phyloP scores from a whole-genome alignment of 495 filamentous ascomycete genomes.

The Penicillium odoratum region DNA sequence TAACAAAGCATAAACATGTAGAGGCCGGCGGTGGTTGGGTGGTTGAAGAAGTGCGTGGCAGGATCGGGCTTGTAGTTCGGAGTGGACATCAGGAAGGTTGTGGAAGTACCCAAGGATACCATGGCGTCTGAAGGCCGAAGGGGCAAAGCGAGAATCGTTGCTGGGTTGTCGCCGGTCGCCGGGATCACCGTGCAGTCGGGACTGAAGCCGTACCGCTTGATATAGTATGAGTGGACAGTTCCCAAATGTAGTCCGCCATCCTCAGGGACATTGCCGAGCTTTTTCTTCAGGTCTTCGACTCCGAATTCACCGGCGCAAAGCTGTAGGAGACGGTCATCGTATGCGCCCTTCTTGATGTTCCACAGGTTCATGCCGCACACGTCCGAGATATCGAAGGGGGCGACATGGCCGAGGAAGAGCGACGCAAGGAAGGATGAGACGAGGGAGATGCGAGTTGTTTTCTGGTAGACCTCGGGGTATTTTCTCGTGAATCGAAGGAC shows the following conservation, averaged over 20 bases:
- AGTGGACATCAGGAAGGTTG: slow-evolving; percentile 96
- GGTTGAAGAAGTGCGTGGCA: slow-evolving; percentile 86
- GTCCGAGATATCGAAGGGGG: slow-evolving; percentile 91
- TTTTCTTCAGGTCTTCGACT: slow-evolving; percentile 65
- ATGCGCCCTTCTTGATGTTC: slow-evolving; percentile 75
- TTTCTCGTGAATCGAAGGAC: slow-evolving; percentile 83
- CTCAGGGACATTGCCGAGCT: slow-evolving; percentile 76
- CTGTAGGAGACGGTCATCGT: slow-evolving; percentile 70
- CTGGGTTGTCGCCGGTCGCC: slow-evolving; percentile 94
- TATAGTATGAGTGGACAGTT: slow-evolving; percentile 71
- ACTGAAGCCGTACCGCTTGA: slow-evolving; percentile 73
- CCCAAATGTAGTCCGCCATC: slow-evolving; percentile 83
- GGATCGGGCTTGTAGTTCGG: slow-evolving; percentile 85
- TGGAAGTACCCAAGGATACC: slow-evolving; percentile 90
- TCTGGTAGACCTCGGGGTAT: slow-evolving; percentile 75
- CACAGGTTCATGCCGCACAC: slow-evolving; percentile 97
- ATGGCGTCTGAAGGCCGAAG: slow-evolving; percentile 86
- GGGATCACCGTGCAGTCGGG: slow-evolving; percentile 72
- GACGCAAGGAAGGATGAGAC: slow-evolving; percentile 96
- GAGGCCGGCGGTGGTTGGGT: slow-evolving; percentile 75
- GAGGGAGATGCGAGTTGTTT: slow-evolving; percentile 82
- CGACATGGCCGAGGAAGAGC: slow-evolving; percentile 79
- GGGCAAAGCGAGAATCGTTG: slow-evolving; percentile 89
- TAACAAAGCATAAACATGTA: slow-evolving; percentile 99
- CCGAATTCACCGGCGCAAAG: slow-evolving; percentile 73